Conservation (phyloP, 1,139 yeast species). For the Kurtzmaniella quercitrusa region DNA sequence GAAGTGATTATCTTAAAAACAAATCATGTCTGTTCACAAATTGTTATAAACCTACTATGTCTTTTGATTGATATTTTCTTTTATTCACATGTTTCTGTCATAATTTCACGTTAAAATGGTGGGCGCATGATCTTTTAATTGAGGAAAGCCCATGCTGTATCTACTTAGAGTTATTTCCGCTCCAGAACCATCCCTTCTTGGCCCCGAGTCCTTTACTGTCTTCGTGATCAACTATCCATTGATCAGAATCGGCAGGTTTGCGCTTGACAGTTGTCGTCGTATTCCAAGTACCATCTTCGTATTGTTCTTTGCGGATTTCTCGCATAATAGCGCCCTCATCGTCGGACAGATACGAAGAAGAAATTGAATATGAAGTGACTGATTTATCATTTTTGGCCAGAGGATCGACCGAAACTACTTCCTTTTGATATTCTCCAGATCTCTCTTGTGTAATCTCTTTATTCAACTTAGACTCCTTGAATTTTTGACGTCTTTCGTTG, state of each 20-base stretch:
- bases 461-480: slow-evolving; percentile 7
- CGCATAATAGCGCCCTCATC: slow-evolving; percentile 56
- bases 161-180: slow-evolving; percentile 3
- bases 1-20: neutral
- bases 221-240: slow-evolving; percentile 29
- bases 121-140: too few species aligned
- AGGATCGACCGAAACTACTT: slow-evolving; percentile 21
- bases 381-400: slow-evolving; percentile 19
- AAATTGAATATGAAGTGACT: slow-evolving; percentile 49
- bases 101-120: neutral
- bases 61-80: neutral
- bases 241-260: slow-evolving; percentile 31
- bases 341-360: slow-evolving; percentile 41
- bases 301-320: slow-evolving; percentile 50
- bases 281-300: slow-evolving; percentile 60
- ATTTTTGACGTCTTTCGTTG: slow-evolving; percentile 21
- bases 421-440: slow-evolving; percentile 6
- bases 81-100: neutral
- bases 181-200: slow-evolving; percentile 17
- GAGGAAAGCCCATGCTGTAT: too few species aligned
- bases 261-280: slow-evolving; percentile 35
- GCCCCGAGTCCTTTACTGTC: slow-evolving; percentile 6
- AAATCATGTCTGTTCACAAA: neutral
- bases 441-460: neutral
- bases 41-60: neutral